Evolutionary conservation across 768 basidiomycete species (phyloP), one percentile per base, ranked within the genome.

Genomic region (Lentinula aciculospora): DNA sequence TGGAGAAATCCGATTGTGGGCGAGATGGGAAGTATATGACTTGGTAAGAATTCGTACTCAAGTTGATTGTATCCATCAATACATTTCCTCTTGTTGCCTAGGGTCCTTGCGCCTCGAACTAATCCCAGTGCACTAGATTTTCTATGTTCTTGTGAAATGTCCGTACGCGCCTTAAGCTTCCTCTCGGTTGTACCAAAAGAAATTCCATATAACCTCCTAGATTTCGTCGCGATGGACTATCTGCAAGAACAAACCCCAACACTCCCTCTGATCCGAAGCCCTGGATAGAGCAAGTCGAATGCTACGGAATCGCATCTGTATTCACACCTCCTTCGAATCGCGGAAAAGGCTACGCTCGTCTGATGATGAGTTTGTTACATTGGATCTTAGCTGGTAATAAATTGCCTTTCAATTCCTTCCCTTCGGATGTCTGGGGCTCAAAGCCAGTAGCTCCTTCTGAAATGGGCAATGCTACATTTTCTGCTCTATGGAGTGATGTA

Each of bases 361-460:
- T 83, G 59, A 84, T 86, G 84, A 84, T 86, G 84, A 72, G 77
- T 13, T 74, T 88, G 23, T 56, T 88, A 34, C 85, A 88, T 63
- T 81, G 78, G 76, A 75, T 81, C 12, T 67, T 80, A 36, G 79
- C 78, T 4, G 70, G 72, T 12, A 59, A 58, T 28, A 62, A 57
- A 50, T 51, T 60, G 2, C 64, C 64, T 27, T 66, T 66, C n/a
- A 54, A 48, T 46, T 60, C 56, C 57, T 73, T 72, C 61, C 71
- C 64, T 8, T 49, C 53, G 49, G 76, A 72, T 71, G 80, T 81
- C 29, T 78, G 75, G 76, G 81, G 81, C 15, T 50, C 67, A 2
- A 76, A 78, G 32, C 82, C 82, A 3, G 59, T 63, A 0, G 62
- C 63, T 36, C 69, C 75, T 4, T 40, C 63, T 1, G 66, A 65